Evolutionary conservation across 352 stramenopile genomes (phyloP), one percentile per base, ranked within the genome.

Genomic region (Globisporangium nodosum): DNA sequence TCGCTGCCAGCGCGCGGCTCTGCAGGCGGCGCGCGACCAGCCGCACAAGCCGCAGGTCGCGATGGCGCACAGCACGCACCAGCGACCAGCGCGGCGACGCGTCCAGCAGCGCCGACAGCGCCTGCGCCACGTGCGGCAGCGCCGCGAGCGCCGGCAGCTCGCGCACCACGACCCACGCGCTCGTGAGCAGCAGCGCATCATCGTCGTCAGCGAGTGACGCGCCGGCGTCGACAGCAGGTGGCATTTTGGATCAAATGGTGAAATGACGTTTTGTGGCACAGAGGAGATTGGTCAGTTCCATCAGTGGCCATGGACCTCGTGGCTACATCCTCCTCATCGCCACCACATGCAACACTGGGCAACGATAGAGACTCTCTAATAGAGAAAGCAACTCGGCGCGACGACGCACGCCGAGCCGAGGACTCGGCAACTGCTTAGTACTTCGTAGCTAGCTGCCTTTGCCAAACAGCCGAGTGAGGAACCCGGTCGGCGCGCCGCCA

Each of bases 391-490:
- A 40, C 35, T 40, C 12, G 35, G 35, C 31, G 7, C 35, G 35
- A 40, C 8, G 35, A 12, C 35, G 11, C 35, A 40, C 35, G 35
- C 35, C 35, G 35, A 40, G 35, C 35, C 39, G 39, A 43, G 12
- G 37, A 6, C 39, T 24, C 21, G 21, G 21, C 21, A 24, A 24
- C 21, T 24, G 21, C 21, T 24, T 24, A 24, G 21, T 24, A 24
- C 21, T 24, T 24, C 21, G 21, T 24, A 24, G 21, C 21, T 63
- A 58, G 33, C 45, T 60, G 45, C 52, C 48, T 46, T 85, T 83
- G 60, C 75, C 75, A 40, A 85, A 85, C 37, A 85, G 62, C 37
- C 75, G 75, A 20, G 68, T 81, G 52, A 85, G 66, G 51, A 85
- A 85, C 33, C 73, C 71, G 20, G 70, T 70, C 27, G 67, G 60